Base-by-base conservation (phyloP, 2,329 filamentous ascomycete genomes). In the Pyrenophora seminiperda region DNA sequence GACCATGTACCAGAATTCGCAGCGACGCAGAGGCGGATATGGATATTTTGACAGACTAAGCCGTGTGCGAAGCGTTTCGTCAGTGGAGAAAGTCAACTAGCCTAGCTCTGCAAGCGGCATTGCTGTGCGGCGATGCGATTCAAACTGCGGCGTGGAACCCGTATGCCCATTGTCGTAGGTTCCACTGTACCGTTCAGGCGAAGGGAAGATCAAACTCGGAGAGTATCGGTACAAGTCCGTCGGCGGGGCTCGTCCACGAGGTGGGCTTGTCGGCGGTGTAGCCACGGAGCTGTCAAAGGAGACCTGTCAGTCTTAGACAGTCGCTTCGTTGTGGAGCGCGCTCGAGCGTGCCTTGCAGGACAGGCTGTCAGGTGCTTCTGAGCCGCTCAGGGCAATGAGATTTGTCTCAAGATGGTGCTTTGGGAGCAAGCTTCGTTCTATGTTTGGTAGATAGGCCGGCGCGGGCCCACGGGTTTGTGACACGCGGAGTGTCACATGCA, bases 381-480 rank as follows among this genome's bases (percentile, higher is more conserved):
- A 53, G 39, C 55, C 41, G 53, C 42, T 38, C 34, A 44, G 50
- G 55, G 50, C 46, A 47, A 56, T 50, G 47, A 29, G 33, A 30
- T 42, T 29, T 60, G 47, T 53, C 46, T 58, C 51, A 44, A 58
- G 50, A 47, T 50, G 11, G 59, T 61, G 55, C 55, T 55, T 56
- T 56, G 53, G 48, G 42, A 27, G 41, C 47, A 59, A 55, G 60
- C 58, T 60, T 64, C 59, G 55, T 50, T 58, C 55, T 62, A 53
- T 58, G 56, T 63, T 65, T 63, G 59, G 64, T 54, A 45, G 45
- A 38, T 55, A 44, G 56, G 60, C 61, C 61, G 65, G 58, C 38
- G 50, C 24, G 54, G 67, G 49, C 63, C 66, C 65, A 63, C 65
- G 65, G 53, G 50, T 48, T 53, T 70, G 57, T 68, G 56, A 73